Base-by-base conservation (phyloP, 345 rosid species). In the Lumnitzera racemosa region DNA sequence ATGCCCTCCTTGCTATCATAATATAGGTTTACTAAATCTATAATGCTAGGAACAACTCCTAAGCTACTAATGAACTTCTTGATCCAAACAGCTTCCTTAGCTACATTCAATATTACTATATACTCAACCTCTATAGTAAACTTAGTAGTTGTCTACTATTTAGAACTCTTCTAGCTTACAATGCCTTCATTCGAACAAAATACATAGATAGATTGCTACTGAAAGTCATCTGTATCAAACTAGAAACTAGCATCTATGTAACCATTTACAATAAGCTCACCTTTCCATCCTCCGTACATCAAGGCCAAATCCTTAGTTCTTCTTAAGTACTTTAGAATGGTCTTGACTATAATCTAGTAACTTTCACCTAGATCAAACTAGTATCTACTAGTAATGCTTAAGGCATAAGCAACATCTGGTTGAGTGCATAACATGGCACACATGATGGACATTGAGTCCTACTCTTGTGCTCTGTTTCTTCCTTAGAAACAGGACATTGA, bases 51-150 rank as follows among this genome's bases (percentile, higher is more conserved):
- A 55, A 55, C 43, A 3, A 55, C 15, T 13, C 31, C 58, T 24
- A 55, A 46, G 13, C 31, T 12, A 2, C 11, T 11, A 5, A 55
- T 29, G 10, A 55, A 55, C 47, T 55, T 55, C 58, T 55, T 55
- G 31, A 55, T 55, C 46, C 41, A 55, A 29, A 27, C 47, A 12
- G n/a, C 46, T 23, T 55, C 47, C 36, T 55, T 55, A 13, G 58
- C 0, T 2, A 10, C 20, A 3, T 55, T 3, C 0, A 12, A 55
- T 8, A 46, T 8, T 0, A 43, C 8, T 17, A 55, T 7, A 55
- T 55, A 55, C 47, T 55, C 20, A 3, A 46, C 58, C 46, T 55
- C 41, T 3, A 16, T 55, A 20, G 58, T 55, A 27, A 48, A 57
- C 31, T 57, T 14, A 2, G 4, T 15, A 23, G 20, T 13, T 41